Evolutionary conservation across 768 basidiomycete species (phyloP).

Genomic region (Lactarius vividus): DNA sequence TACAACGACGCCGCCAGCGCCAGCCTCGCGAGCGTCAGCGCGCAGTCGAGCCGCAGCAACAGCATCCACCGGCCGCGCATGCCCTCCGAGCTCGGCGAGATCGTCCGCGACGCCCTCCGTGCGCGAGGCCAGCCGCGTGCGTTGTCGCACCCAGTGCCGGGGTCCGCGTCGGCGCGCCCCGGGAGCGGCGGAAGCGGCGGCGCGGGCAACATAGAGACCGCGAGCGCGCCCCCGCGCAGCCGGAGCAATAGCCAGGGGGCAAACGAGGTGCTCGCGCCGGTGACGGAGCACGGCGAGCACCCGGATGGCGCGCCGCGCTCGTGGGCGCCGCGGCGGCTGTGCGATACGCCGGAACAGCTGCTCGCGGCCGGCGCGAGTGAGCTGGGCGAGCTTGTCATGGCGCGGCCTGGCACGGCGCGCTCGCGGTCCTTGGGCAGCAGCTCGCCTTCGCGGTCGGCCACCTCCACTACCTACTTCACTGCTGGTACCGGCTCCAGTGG

Average conservation of each 20-base stretch:
- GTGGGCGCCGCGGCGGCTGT: background rate
- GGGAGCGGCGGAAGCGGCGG: constrained; percentile 3
- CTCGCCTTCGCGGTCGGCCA: constrained; percentile 3
- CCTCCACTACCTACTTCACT: constrained; percentile 6
- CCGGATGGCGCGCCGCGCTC: background rate
- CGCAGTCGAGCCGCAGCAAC: constrained; percentile 22
- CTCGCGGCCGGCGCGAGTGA: background rate
- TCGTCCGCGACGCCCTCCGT: constrained; percentile 16
- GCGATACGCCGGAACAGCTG: constrained; percentile 3
- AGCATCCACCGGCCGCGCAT: constrained; percentile 18
- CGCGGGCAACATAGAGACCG: background rate
- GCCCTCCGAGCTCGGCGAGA: constrained; percentile 25
- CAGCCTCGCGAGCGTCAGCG: constrained; percentile 17
- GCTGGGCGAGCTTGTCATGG: constrained; percentile 14
- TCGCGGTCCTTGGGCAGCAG: constrained; percentile 16
- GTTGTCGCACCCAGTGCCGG: background rate
- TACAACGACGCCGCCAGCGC: constrained; percentile 19
- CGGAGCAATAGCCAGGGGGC: constrained; percentile 22
- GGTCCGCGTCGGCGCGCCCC: background rate
- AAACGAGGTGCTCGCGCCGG: constrained; percentile 23
- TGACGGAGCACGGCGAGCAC: constrained; percentile 24
- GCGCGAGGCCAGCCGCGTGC: constrained; percentile 11
- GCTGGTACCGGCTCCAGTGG: constrained; percentile 11
- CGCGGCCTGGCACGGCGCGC: background rate
- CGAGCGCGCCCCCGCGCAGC: constrained; percentile 14